phyloP scores from a whole-genome alignment of 306 rosid genomes.

The Sechiopsis laciniata region DNA sequence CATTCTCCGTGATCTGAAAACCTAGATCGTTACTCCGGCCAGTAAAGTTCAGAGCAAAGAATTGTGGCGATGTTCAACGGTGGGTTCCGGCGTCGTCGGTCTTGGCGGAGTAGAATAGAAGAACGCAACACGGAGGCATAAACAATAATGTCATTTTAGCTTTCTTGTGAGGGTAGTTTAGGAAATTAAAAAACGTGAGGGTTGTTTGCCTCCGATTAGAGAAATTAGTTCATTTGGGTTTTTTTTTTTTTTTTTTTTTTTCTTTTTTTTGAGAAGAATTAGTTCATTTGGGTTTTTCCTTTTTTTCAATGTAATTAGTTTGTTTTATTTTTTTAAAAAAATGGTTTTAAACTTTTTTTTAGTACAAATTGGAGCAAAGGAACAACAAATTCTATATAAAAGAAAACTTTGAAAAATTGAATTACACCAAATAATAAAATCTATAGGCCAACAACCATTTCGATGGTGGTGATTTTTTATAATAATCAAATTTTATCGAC shows the following conservation, averaged over 20 bases:
- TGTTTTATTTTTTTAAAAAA: no score
- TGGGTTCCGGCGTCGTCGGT: constrained; percentile 23
- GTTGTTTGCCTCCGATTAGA: not conserved
- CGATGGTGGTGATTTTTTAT: no score
- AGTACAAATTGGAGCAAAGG: no score
- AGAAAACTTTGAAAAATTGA: no score
- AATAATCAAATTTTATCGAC: no score
- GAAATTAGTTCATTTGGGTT: not conserved
- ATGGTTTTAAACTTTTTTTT: no score
- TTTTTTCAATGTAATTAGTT: no score
- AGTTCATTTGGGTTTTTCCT: no score
- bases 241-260: not conserved
- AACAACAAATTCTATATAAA: no score
- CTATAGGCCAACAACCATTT: no score
- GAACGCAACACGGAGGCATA: not conserved
- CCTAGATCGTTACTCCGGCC: constrained; percentile 10
- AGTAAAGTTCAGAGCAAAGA: constrained; percentile 17
- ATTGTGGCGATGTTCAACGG: constrained; percentile 36
- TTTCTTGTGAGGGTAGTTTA: constrained; percentile 29
- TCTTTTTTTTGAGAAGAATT: no score
- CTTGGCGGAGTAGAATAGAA: constrained; percentile 15
- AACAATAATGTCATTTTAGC: constrained; percentile 28
- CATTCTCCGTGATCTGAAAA: constrained; percentile 21
- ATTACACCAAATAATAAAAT: no score
- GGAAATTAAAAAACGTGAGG: constrained; percentile 15